phyloP scores from a whole-genome alignment of 1,139 yeast species.

The Debaryomyces subglobosus region DNA sequence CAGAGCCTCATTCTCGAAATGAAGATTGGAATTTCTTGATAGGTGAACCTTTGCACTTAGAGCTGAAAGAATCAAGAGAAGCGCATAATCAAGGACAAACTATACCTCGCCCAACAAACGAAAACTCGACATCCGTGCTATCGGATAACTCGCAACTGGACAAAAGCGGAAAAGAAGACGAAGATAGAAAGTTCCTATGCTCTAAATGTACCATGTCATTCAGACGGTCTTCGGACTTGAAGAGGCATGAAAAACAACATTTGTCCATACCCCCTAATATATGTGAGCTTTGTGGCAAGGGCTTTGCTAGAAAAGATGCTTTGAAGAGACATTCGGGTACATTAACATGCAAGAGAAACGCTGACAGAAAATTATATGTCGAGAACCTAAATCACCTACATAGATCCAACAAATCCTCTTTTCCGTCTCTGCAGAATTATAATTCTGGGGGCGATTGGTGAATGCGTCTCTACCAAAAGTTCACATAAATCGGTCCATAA shows the following conservation, averaged over 20 bases:
- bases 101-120: constrained; percentile 6
- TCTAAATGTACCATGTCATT: constrained; percentile 56
- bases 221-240: constrained; percentile 63
- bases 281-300: constrained; percentile 75
- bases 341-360: constrained; percentile 69
- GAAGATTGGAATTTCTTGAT: constrained; percentile 43
- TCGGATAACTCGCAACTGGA: constrained; percentile 5
- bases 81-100: constrained; percentile 7
- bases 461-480: neutral
- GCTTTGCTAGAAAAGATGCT: constrained; percentile 83
- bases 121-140: neutral
- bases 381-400: constrained; percentile 38
- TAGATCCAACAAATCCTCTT: neutral
- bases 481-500: neutral
- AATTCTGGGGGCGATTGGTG: constrained; percentile 1
- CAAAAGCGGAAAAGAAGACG: constrained; percentile 5
- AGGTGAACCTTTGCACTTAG: constrained; percentile 25
- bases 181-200: constrained; percentile 45
- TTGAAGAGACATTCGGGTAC: constrained; percentile 74
- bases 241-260: constrained; percentile 67
- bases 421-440: neutral
- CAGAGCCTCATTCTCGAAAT: neutral
- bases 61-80: constrained; percentile 11
- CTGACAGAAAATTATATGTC: constrained; percentile 48
- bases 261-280: constrained; percentile 64